Percentiles rank a stretch among this genome's conserved stretches.
Conservation (phyloP, 2,329 filamentous ascomycete species). For the Cordyceps fumosorosea region DNA sequence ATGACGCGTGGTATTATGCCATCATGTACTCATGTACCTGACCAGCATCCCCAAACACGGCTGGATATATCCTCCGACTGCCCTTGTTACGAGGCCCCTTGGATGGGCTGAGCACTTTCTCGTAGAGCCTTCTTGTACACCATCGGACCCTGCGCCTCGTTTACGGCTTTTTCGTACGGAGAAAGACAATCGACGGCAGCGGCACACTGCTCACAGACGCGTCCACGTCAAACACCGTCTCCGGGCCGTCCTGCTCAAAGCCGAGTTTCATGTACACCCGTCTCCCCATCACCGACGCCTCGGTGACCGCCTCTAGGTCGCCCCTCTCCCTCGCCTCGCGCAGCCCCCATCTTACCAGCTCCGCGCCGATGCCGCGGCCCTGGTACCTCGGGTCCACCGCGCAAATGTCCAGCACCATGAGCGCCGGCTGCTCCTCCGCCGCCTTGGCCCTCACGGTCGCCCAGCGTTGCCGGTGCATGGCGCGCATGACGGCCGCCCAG, state of each 20-base stretch:
- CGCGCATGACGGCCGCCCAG: conserved; percentile 35
- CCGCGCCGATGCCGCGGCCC: conserved; percentile 38
- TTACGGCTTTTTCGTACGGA: conserved; percentile 29
- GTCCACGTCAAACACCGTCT: conserved; percentile 38
- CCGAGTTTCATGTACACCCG: conserved; percentile 39
- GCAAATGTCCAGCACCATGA: conserved; percentile 45
- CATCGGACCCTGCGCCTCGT: neutral
- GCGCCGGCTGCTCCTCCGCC: conserved; percentile 32
- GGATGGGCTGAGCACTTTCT: too few species aligned
- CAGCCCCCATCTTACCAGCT: conserved; percentile 42
- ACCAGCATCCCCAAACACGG: too few species aligned
- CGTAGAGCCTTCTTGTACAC: too few species aligned
- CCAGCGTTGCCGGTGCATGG: conserved; percentile 37
- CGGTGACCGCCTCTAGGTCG: conserved; percentile 35
- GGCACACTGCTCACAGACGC: conserved; percentile 30
- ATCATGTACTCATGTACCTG: too few species aligned
- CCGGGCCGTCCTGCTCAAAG: conserved; percentile 33
- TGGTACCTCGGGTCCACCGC: conserved; percentile 48
- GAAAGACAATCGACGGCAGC: conserved; percentile 40
- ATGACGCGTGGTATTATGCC: too few species aligned
- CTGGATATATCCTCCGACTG: too few species aligned
- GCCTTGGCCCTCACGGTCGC: conserved; percentile 36
- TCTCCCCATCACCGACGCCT: conserved; percentile 44
- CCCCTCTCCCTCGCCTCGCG: conserved; percentile 34
- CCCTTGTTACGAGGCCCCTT: too few species aligned